Conservation (phyloP, 192 early-diverging fungal species). For the Coemansia sp. region DNA sequence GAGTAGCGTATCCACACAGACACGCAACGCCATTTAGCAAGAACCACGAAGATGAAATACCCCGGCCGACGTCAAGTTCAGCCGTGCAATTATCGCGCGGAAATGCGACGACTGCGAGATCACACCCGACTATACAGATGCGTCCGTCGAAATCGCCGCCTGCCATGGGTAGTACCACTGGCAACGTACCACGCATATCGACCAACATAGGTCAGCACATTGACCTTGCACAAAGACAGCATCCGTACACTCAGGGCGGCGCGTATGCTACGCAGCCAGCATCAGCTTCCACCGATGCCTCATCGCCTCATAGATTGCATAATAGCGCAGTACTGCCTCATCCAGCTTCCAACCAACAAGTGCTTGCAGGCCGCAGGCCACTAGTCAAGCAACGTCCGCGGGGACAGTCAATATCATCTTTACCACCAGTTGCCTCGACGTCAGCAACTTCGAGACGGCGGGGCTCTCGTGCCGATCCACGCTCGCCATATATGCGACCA, state of each 20-base stretch:
- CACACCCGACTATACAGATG: background rate
- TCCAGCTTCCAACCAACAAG: slow-evolving; percentile 18
- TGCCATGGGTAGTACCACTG: background rate
- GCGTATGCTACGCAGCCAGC: background rate
- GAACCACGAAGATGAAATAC: background rate
- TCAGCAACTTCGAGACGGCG: slow-evolving; percentile 24
- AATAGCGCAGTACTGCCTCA: background rate
- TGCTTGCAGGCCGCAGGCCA: slow-evolving; percentile 7
- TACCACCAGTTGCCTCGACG: slow-evolving; percentile 5
- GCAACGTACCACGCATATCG: background rate
- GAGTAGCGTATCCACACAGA: slow-evolving; percentile 2
- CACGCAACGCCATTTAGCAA: slow-evolving; percentile 24
- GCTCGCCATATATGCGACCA: slow-evolving; percentile 31
- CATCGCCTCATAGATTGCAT: slow-evolving; percentile 20
- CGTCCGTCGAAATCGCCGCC: slow-evolving; percentile 13
- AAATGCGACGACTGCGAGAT: background rate
- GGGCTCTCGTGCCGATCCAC: slow-evolving; percentile 28
- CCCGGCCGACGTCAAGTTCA: background rate
- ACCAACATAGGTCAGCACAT: background rate
- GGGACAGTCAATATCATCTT: slow-evolving; percentile 43
- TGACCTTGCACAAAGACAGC: slow-evolving; percentile 5
- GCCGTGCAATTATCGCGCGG: background rate
- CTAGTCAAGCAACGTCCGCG: slow-evolving; percentile 24
- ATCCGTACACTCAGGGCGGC: slow-evolving; percentile 5
- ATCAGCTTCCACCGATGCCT: slow-evolving; percentile 29